Evolutionary conservation across 306 rosid genomes (phyloP), one percentile per base, ranked within the genome.

Genomic region (Lathyrus sativus): DNA sequence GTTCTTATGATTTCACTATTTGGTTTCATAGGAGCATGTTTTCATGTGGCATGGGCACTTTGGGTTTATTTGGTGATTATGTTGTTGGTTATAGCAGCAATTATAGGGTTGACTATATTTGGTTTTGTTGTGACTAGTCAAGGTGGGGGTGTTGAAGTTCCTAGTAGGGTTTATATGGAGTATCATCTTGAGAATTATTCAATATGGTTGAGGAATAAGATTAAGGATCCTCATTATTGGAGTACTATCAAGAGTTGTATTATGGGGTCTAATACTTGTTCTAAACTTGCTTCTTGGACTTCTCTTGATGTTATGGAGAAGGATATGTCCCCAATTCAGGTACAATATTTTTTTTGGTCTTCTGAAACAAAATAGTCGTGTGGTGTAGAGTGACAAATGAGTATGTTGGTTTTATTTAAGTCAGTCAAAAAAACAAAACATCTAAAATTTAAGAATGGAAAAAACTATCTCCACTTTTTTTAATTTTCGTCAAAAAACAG

Each of bases 21-120:
- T 0, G 98, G 98, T 0, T 92, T 92, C 79, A 78, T 92, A 14
- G 98, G 98, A 5, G 95, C 98, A 7, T 92, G 98, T 26, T 92
- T 92, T 39, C 76, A 89, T 54, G 96, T 92, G 12, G 96, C 87
- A 0, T 92, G 95, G 87, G 96, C 93, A 1, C 81, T 92, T 0
- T 85, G 98, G 93, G 60, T 89, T 13, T 92, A 92, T 82, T 72
- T 92, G 44, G 86, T 83, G 53, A 78, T 87, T 66, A 89, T 92
- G 98, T 24, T 92, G 57, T 64, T 92, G 6, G 72, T 92, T 1
- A 92, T 89, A 4, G 89, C 50, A 3, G 18, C 89, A 0, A 83
- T 92, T 0, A 39, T 86, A 61, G 87, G 82, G 0, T 71, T 90
- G 33, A 88, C 98, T 0, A 58, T 88, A 5, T 92, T 92, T 49